Evolutionary conservation across 1,284 basidiomycete species (phyloP), one percentile per base, ranked within the genome.

Genomic region (Ganoderma leucocontextum): DNA sequence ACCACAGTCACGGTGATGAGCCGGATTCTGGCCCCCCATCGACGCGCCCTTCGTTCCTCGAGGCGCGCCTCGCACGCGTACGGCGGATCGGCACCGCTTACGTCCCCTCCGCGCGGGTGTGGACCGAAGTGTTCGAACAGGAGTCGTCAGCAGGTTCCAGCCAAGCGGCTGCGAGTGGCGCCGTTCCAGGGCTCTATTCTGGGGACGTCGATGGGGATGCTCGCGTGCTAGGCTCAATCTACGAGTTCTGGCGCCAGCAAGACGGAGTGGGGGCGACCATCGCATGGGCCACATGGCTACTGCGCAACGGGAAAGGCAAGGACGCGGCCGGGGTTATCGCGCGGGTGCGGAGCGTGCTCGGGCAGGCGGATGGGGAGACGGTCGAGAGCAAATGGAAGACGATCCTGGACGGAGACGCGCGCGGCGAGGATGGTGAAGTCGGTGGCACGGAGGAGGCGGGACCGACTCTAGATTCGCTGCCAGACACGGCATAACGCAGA

Each of bases 251-350:
- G 87, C 79, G 81, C 49, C 71, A 74, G 62, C 65, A 75, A 60
- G 83, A 85, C 39, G 74, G 67, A 33, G 77, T 79, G 49, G 77
- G 75, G 65, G 86, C 87, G 64, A 79, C 80, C 64, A 72, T 80
- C 64, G 80, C 75, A 70, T 88, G 85, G 85, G 85, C 81, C 42
- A 73, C 75, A 66, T 88, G 85, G 85, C 71, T 87, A 60, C 71
- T 84, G 75, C 73, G 71, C 62, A 78, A 78, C 60, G 84, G 82
- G 62, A 75, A 78, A 81, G 82, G 65, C 33, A 64, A 65, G 70
- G 79, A 73, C 71, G 76, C 69, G 72, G 67, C 68, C 70, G 73
- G 66, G 59, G 70, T 66, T 66, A 75, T 75, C 68, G 71, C 64
- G 74, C 70, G 68, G 68, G 78, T 63, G 73, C 65, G 68, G 67